Base-by-base conservation (phyloP, 73 alveolate genomes). In the Stentor roeselii region DNA sequence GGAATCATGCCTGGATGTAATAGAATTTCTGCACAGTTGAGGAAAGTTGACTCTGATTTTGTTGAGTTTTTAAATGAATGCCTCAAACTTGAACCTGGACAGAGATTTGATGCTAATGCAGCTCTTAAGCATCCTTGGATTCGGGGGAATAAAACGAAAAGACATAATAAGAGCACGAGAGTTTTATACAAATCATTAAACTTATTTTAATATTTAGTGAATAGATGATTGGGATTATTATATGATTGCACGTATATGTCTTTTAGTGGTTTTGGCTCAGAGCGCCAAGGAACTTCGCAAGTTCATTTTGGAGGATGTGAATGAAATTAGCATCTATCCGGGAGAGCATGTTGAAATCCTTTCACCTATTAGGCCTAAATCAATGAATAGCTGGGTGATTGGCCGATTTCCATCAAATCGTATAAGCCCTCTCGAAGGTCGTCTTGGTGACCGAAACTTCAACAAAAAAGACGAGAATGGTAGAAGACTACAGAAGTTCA, bases 321-420 rank as follows among this genome's bases (percentile, higher is more conserved):
- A 6, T 21, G 67, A 50, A 50, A 50, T 50, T 21, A 11, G 30
- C 6, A 50, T 50, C 30, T 50, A 50, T 21, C 67, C 67, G 21
- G 67, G 67, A 6, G 67, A 50, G 67, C 6, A 6, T 21, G 67
- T 50, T 11, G 67, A 11, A 50, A 50, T 50, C 21, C 30, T 11
- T 21, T 50, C 67, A 11, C 67, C 67, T 11, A 50, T 21, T 11
- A 50, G 67, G 21, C 6, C 6, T 11, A 6, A 50, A 6, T 50
- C 67, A 11, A 6, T 21, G 6, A 27, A 30, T 27, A 67, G 21
- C 42, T 67, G 80, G 80, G 80, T 67, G 27, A 32, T 67, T 32
- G 80, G 80, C 11, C 80, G 37, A 27, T 67, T 67, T 32, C 80
- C n/a, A 30, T 67, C 80, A 67, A 32, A 67, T 32, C 21, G 34